Base-by-base conservation (phyloP, 345 rosid species). In the Gossypium bickii region DNA sequence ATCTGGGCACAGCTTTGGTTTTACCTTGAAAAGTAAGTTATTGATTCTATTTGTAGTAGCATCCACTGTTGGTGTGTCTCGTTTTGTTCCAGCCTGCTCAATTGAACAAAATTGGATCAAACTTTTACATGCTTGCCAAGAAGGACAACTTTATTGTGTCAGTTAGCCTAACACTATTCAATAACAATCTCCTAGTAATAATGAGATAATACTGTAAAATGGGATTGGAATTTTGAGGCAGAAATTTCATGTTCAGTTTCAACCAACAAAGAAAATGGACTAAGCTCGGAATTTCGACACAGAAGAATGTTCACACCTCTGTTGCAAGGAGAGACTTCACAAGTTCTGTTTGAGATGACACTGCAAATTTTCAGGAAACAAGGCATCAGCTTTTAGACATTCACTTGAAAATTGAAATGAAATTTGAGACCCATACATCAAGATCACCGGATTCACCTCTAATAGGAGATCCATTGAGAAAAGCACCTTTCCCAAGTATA, bases 321-420 rank as follows among this genome's bases (percentile, higher is more conserved):
- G 99, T 85, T 68, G 85, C 85, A 70, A 95, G 99, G 79, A 95
- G 97, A 73, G 94, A 86, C 59, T 84, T 88, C 74, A 93, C 89
- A 74, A 91, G 93, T 76, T 93, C 94, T n/a, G 83, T 70, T 80
- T 90, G 88, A 72, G 93, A 72, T 66, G 99, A 91, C 53, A 82
- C 99, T 95, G 91, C 80, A 78, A 80, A 67, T 63, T 76, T 74
- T 62, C 61, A 70, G 56, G 74, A 75, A 22, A 74, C 9, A 70
- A 71, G 43, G 25, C 65, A 43, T 51, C 66, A 70, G 60, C 47
- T 64, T 62, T 24, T 15, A 57, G 43, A 67, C 16, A 34, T 51
- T 57, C 57, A 22, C 48, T 48, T 7, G 17, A 59, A 43, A 29
- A 16, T 66, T 87, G 51, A 58, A 58, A 58, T 11, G 62, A 58